Evolutionary conservation across 2,329 filamentous ascomycete genomes (phyloP).

Genomic region (Fusarium sp.): DNA sequence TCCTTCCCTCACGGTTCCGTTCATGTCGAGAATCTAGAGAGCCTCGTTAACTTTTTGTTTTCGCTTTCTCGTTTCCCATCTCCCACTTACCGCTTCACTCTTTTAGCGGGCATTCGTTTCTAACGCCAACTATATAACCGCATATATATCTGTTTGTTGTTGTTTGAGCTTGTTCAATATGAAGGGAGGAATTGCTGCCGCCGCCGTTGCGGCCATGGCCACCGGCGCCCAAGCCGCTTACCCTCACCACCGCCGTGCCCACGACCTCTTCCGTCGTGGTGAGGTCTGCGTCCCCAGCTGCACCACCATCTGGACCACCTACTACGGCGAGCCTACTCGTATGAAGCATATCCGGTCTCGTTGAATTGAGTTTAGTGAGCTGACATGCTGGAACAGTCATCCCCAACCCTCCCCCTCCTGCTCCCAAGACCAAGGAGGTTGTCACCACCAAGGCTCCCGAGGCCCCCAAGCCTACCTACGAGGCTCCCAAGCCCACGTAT

Average conservation of each 20-base stretch:
- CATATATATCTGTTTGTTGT: slow-evolving; percentile 26
- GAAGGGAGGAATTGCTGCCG: slow-evolving; percentile 78
- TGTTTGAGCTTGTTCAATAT: slow-evolving; percentile 64
- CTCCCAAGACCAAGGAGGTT: slow-evolving; percentile 36
- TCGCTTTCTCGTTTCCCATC: slow-evolving; percentile 62
- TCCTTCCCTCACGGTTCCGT: slow-evolving; percentile 55
- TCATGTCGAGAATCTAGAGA: slow-evolving; percentile 65
- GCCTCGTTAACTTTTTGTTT: slow-evolving; percentile 58
- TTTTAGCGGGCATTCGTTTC: slow-evolving; percentile 86
- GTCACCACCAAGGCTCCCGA: slow-evolving; percentile 22
- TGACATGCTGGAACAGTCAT: slow-evolving; percentile 52
- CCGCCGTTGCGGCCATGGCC: slow-evolving; percentile 71
- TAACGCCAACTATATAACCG: slow-evolving; percentile 37
- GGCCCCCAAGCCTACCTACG: slow-evolving; percentile 8
- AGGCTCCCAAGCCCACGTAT: slow-evolving; percentile 21
- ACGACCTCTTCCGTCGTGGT: slow-evolving; percentile 69
- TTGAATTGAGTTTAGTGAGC: slow-evolving; percentile 1
- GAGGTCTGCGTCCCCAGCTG: slow-evolving; percentile 71
- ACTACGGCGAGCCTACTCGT: slow-evolving; percentile 76
- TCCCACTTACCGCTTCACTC: slow-evolving; percentile 81
- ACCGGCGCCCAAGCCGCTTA: slow-evolving; percentile 66
- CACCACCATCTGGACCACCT: slow-evolving; percentile 80
- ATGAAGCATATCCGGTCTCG: slow-evolving; percentile 48
- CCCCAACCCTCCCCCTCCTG: slow-evolving; percentile 52
- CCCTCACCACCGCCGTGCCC: slow-evolving; percentile 72